These are phyloP conservation scores for Arctium lappa DNA, from an alignment of 129 eudicot species.

Conservation along the genomic window DNA sequence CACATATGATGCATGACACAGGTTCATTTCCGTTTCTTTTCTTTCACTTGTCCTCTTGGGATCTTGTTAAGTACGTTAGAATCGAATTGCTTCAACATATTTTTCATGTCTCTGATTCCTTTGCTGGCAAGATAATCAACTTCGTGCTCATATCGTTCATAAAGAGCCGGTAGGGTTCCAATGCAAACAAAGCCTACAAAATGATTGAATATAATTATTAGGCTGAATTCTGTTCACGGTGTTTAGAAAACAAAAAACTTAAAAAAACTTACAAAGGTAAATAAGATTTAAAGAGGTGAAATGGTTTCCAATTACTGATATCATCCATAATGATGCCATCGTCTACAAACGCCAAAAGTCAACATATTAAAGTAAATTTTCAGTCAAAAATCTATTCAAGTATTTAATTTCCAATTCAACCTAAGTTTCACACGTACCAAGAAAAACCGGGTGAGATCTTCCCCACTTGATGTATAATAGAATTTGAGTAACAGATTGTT, in stretches of 20 bases:
- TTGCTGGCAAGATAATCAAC: slow-evolving; percentile 58
- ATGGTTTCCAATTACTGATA: slow-evolving; percentile 67
- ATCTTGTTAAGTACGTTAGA: slow-evolving; percentile 62
- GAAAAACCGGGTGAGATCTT: slow-evolving; percentile 53
- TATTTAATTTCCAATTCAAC: neutral
- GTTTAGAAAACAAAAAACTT: neutral
- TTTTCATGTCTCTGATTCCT: slow-evolving; percentile 57
- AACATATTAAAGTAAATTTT: neutral
- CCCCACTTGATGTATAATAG: slow-evolving; percentile 64
- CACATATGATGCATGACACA: neutral
- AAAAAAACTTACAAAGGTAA: slow-evolving; percentile 50
- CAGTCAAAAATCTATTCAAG: neutral
- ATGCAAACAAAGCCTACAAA: slow-evolving; percentile 53
- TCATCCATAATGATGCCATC: slow-evolving; percentile 50
- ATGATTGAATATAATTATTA: neutral
- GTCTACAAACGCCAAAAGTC: slow-evolving; percentile 30
- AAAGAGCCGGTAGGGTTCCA: slow-evolving; percentile 63
- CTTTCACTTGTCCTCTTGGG: slow-evolving; percentile 79
- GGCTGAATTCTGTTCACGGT: neutral
- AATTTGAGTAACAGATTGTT: slow-evolving; percentile 44
- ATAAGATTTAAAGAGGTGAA: slow-evolving; percentile 64
- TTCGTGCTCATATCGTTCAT: slow-evolving; percentile 61
- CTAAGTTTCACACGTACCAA: slow-evolving; percentile 38
- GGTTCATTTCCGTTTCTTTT: slow-evolving; percentile 39
- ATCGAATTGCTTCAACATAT: slow-evolving; percentile 48